phyloP scores from a whole-genome alignment of 345 rosid genomes.

The Eucalyptus pumila region DNA sequence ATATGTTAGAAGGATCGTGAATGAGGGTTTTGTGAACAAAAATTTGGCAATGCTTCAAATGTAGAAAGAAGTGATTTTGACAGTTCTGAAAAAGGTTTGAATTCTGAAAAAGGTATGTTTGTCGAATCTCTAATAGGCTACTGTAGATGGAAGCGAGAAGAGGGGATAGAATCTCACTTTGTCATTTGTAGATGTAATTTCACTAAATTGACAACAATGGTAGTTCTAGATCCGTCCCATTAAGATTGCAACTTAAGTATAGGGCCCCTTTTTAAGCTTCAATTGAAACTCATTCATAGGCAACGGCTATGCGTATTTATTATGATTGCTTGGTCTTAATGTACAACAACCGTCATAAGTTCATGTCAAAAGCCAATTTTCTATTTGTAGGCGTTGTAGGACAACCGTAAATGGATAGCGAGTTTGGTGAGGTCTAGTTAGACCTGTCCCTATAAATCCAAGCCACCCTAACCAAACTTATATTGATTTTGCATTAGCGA shows the following conservation, averaged over 20 bases:
- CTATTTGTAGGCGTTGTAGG: neutral
- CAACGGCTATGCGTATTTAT: neutral
- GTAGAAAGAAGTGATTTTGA: too few relatives aligned
- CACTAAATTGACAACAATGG: neutral
- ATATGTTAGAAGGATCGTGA: too few relatives aligned
- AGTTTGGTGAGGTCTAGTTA: neutral
- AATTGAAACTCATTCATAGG: neutral
- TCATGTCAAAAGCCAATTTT: neutral
- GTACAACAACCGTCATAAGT: neutral
- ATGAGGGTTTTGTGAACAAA: too few relatives aligned
- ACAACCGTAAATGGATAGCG: neutral
- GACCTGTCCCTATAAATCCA: neutral
- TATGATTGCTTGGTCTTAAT: neutral
- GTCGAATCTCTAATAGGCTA: neutral
- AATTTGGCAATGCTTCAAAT: too few relatives aligned
- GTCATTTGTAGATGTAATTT: neutral
- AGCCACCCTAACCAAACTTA: neutral
- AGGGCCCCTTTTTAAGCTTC: neutral
- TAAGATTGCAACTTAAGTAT: neutral
- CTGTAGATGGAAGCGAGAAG: neutral
- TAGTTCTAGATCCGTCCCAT: neutral
- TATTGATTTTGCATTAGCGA: neutral
- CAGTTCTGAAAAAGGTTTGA: too few relatives aligned
- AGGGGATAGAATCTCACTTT: neutral
- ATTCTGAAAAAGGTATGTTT: too few relatives aligned